Conservation (phyloP, 345 rosid species). For the Combretum micranthum region DNA sequence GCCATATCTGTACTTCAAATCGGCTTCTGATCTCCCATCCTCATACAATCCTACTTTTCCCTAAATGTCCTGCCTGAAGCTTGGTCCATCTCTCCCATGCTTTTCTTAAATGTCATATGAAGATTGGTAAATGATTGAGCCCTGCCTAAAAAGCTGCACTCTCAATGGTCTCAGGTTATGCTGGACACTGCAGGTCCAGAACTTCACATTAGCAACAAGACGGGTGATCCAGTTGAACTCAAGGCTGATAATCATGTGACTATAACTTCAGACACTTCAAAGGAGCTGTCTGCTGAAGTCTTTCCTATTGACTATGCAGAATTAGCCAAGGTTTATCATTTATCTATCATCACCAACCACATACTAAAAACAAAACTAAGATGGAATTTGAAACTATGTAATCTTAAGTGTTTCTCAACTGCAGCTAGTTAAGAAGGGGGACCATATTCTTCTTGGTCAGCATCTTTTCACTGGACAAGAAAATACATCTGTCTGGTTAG, state of each 20-base stretch:
- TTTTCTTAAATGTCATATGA: too few species aligned
- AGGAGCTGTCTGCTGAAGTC: constrained; percentile 16
- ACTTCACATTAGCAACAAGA: constrained; percentile 22
- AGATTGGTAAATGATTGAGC: too few species aligned
- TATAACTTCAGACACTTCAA: constrained; percentile 21
- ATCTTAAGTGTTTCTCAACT: not conserved
- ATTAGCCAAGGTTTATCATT: constrained; percentile 18
- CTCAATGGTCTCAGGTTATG: constrained; percentile 21
- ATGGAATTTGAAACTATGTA: not conserved
- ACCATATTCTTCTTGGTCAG: constrained; percentile 27
- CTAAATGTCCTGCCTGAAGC: too few species aligned
- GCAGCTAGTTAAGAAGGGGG: constrained; percentile 28
- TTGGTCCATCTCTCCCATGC: too few species aligned
- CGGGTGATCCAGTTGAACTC: constrained; percentile 18
- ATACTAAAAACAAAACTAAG: not conserved
- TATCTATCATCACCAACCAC: not conserved
- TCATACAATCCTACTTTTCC: too few species aligned
- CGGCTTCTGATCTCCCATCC: too few species aligned
- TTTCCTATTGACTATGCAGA: constrained; percentile 21
- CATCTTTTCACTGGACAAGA: constrained; percentile 32
- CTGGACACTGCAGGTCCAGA: constrained; percentile 33
- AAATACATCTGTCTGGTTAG: constrained; percentile 28
- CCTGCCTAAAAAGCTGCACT: too few species aligned
- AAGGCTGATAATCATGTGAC: constrained; percentile 16
- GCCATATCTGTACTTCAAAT: too few species aligned